A percentile compares a stretch with the other conserved stretches of the same genome.
These are phyloP conservation scores for Alternaria gansuensis DNA, from an alignment of 2,329 filamentous ascomycete species.

Conservation along the genomic window DNA sequence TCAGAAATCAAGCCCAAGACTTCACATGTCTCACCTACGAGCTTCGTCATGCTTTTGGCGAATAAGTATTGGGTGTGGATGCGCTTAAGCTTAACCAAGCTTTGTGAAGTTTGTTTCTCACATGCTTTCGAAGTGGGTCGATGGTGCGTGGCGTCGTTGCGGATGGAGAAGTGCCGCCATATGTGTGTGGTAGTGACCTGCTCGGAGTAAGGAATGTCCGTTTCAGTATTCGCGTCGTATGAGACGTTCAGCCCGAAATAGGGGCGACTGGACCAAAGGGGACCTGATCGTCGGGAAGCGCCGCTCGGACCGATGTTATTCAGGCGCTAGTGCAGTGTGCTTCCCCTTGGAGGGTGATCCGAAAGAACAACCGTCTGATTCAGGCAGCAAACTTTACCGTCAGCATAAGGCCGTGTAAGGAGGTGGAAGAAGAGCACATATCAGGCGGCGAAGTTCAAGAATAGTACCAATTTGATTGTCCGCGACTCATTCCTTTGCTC, in stretches of 20 bases:
- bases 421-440: neutral
- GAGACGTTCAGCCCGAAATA: slow-evolving; percentile 9
- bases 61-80: slow-evolving; percentile 8
- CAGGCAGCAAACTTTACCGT: neutral
- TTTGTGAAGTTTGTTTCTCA: slow-evolving; percentile 21
- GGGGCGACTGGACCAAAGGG: slow-evolving; percentile 1
- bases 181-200: slow-evolving; percentile 4
- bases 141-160: slow-evolving; percentile 1
- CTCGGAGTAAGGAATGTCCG: slow-evolving; percentile 5
- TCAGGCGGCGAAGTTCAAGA: neutral
- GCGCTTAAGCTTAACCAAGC: slow-evolving; percentile 28
- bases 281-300: slow-evolving; percentile 15
- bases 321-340: slow-evolving; percentile 6
- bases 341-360: slow-evolving; percentile 5
- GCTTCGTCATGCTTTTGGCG: slow-evolving; percentile 16
- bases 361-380: neutral
- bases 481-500: neutral
- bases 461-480: neutral
- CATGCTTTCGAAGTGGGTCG: neutral
- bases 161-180: slow-evolving; percentile 13
- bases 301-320: slow-evolving; percentile 15
- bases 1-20: slow-evolving; percentile 17
- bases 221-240: slow-evolving; percentile 16
- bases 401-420: neutral
- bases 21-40: slow-evolving; percentile 28